Percentiles rank a stretch among this genome's conserved stretches.
Evolutionary conservation across 345 rosid genomes (phyloP).

Genomic region (Melaleuca quinquenervia): DNA sequence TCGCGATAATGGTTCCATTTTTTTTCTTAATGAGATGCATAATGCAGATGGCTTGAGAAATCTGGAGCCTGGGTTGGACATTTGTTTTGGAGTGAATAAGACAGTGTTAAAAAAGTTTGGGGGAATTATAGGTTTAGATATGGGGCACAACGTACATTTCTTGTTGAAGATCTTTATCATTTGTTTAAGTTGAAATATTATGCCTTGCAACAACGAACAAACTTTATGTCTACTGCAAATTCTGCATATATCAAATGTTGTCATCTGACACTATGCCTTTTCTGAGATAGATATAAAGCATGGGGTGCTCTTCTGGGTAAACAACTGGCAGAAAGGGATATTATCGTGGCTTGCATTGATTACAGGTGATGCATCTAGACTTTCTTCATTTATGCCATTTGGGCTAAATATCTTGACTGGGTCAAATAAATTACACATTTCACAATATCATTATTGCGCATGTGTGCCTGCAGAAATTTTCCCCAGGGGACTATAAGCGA

Average conservation of each 20-base stretch:
- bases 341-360: conserved; percentile 89
- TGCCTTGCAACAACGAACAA: background rate
- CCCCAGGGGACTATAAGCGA: conserved; percentile 95
- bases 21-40: background rate
- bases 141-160: background rate
- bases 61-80: background rate
- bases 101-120: background rate
- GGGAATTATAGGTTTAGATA: background rate
- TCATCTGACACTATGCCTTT: conserved; percentile 3
- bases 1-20: background rate
- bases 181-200: background rate
- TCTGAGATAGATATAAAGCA: conserved; percentile 78
- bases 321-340: conserved; percentile 88
- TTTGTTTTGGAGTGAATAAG: background rate
- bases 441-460: background rate
- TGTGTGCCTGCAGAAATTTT: conserved; percentile 55
- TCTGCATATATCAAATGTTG: background rate
- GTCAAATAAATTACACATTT: background rate
- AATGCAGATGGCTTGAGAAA: background rate
- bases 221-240: background rate
- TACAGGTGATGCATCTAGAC: conserved; percentile 49
- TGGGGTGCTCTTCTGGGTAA: conserved; percentile 96
- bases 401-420: background rate
- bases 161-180: background rate
- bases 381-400: background rate